Evolutionary conservation across 108 stramenopile genomes (phyloP).

Genomic region (Fistulifera pelliculosa): DNA sequence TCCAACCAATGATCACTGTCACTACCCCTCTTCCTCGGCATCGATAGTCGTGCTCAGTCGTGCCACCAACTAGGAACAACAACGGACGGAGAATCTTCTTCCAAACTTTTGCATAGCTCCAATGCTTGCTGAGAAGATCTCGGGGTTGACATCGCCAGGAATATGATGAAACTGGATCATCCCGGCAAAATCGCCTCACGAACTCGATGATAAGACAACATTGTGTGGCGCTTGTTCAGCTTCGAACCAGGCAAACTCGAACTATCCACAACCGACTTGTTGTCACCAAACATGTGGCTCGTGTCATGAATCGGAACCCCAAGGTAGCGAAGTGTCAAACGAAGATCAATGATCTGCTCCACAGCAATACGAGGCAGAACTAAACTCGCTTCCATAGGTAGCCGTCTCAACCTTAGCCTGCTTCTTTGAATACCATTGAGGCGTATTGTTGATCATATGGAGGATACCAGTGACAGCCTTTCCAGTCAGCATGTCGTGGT

Average conservation of each 20-base stretch:
- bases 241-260: constrained; percentile 4
- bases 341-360: constrained; percentile 16
- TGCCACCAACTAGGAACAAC: too few species aligned
- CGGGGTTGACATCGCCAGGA: constrained; percentile 6
- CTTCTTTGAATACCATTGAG: constrained; percentile 22
- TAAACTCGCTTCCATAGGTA: constrained; percentile 27
- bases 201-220: constrained; percentile 13
- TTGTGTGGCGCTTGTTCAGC: constrained; percentile 15
- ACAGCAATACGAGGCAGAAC: constrained; percentile 12
- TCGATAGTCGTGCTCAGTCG: too few species aligned
- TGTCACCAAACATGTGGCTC: constrained; percentile 28
- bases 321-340: constrained; percentile 20
- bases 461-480: constrained; percentile 10
- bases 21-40: too few species aligned
- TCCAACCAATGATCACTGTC: too few species aligned
- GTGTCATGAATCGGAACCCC: constrained; percentile 20
- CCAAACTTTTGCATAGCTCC: too few species aligned
- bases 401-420: constrained; percentile 16
- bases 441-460: constrained; percentile 8
- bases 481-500: constrained; percentile 9
- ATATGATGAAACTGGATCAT: constrained; percentile 1
- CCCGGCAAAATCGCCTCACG: constrained; percentile 14
- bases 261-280: constrained; percentile 21
- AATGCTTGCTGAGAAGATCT: constrained; percentile 13
- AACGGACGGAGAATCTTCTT: too few species aligned